Percentiles rank a stretch among this genome's conserved stretches.
phyloP scores from a whole-genome alignment of 345 rosid species.

The Populus davidiana region DNA sequence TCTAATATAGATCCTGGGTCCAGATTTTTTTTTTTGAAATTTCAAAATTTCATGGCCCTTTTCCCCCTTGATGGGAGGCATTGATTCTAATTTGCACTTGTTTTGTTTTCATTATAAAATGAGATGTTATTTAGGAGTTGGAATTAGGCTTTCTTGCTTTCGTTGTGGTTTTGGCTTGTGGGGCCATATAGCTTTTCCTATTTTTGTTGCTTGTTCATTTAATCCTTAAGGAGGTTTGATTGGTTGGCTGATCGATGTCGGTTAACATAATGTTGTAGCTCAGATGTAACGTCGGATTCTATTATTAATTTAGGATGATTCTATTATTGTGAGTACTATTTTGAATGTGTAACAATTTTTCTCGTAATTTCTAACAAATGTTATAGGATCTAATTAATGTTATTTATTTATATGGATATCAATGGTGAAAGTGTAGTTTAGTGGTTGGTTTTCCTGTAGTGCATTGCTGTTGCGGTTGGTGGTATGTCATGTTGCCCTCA shows the following conservation, averaged over 20 bases:
- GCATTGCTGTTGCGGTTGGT: slow-evolving; percentile 28
- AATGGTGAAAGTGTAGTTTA: slow-evolving; percentile 15
- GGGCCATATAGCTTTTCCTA: not conserved
- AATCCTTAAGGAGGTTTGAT: not conserved
- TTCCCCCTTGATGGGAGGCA: not conserved
- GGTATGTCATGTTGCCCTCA: slow-evolving; percentile 25
- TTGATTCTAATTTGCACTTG: not conserved
- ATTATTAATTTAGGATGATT: not conserved
- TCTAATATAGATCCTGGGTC: not conserved
- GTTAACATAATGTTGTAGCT: slow-evolving; percentile 4
- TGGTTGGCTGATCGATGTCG: slow-evolving; percentile 9
- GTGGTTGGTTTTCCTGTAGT: slow-evolving; percentile 18
- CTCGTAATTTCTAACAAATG: slow-evolving; percentile 4
- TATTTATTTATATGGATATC: slow-evolving; percentile 7
- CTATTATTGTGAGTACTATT: not conserved
- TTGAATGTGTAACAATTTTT: not conserved
- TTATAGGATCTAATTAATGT: not conserved
- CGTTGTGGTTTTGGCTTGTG: not conserved
- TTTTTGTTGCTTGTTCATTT: not conserved
- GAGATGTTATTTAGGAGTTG: not conserved
- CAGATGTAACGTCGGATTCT: not conserved
- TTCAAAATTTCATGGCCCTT: not conserved
- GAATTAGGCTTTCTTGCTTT: not conserved
- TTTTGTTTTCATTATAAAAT: not conserved
- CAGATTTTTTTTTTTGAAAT: not conserved